Percentiles rank a stretch among this genome's conserved stretches.
These are phyloP conservation scores for Pichia californica DNA, from an alignment of 805 yeast species.

Conservation along the genomic window DNA sequence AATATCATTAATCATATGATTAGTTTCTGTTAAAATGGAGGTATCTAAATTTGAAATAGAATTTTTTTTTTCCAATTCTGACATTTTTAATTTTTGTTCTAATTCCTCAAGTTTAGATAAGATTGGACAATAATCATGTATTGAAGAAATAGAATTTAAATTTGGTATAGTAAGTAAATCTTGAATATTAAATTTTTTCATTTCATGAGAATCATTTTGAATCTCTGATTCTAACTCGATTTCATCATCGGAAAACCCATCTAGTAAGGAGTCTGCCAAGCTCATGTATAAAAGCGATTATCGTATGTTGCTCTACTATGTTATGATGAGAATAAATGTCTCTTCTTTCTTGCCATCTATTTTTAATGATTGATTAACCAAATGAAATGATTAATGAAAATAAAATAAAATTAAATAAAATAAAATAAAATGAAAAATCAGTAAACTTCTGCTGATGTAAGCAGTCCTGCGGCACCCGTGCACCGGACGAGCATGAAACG, in stretches of 20 bases:
- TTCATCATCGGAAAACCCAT: conserved; percentile 32
- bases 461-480: too few relatives aligned
- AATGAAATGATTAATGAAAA: too few relatives aligned
- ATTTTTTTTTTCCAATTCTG: conserved; percentile 17
- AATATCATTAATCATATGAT: conserved; percentile 3
- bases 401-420: too few relatives aligned
- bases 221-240: conserved; percentile 8
- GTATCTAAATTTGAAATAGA: conserved; percentile 29
- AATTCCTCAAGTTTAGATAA: conserved; percentile 18
- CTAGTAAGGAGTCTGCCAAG: conserved; percentile 36
- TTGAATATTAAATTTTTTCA: background rate
- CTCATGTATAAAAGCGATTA: too few relatives aligned
- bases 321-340: too few relatives aligned
- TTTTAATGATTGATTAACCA: too few relatives aligned
- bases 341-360: too few relatives aligned
- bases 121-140: conserved; percentile 24
- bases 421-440: too few relatives aligned
- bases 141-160: conserved; percentile 18
- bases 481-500: too few relatives aligned
- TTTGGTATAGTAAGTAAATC: conserved; percentile 12
- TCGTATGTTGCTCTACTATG: too few relatives aligned
- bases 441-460: too few relatives aligned
- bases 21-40: conserved; percentile 37
- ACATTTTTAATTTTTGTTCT: conserved; percentile 20
- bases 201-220: background rate